Conservation (phyloP, 805 yeast genomes). For the Kockiozyma suomiensis region DNA sequence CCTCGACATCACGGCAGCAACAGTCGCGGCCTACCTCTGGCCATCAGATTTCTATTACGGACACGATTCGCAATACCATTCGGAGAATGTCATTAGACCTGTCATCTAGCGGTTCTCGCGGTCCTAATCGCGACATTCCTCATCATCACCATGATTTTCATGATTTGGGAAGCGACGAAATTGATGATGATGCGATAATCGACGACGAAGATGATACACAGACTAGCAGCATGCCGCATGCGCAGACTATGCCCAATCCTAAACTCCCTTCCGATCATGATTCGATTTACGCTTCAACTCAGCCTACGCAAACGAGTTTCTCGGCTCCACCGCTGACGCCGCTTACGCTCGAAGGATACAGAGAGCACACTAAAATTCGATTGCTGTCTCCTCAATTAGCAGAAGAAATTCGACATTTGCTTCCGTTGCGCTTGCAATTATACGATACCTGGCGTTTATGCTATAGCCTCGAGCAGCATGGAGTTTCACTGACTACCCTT, state of each 20-base stretch:
- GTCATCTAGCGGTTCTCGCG: neutral
- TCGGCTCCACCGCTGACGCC: conserved; percentile 54
- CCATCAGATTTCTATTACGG: conserved; percentile 20
- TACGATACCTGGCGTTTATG: conserved; percentile 74
- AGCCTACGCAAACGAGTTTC: conserved; percentile 3
- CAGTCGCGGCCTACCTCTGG: conserved; percentile 3
- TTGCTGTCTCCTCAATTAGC: conserved; percentile 67
- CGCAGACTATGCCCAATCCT: conserved; percentile 7
- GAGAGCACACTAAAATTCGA: conserved; percentile 56
- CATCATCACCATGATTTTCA: conserved; percentile 34
- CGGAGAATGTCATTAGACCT: conserved; percentile 31
- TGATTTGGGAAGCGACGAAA: conserved; percentile 26
- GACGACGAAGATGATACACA: conserved; percentile 11
- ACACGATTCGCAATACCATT: conserved; percentile 33
- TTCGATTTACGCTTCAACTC: neutral
- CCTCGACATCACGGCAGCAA: conserved; percentile 7
- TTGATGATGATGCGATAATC: conserved; percentile 9
- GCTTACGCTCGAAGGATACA: conserved; percentile 63
- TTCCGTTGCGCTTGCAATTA: conserved; percentile 80
- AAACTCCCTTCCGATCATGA: neutral
- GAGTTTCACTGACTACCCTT: conserved; percentile 80
- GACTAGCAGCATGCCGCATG: conserved; percentile 1
- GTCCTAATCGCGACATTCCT: conserved; percentile 7
- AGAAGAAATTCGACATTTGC: conserved; percentile 66
- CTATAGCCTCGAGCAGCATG: conserved; percentile 90